A percentile compares a stretch with the other conserved stretches of the same genome.
phyloP scores from a whole-genome alignment of 257 asterid species.

The Solanum arcanum region DNA sequence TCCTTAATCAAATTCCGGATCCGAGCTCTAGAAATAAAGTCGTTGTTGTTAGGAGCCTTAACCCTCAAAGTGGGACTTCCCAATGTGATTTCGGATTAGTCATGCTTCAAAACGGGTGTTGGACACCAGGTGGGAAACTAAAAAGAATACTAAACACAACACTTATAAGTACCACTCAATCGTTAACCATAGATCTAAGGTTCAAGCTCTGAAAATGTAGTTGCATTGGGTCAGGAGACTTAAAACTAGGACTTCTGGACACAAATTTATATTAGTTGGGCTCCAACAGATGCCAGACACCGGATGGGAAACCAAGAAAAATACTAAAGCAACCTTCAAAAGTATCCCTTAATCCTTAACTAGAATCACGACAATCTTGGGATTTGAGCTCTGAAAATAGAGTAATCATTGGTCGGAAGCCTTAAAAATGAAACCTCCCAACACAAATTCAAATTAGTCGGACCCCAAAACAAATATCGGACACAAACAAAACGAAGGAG shows the following conservation, averaged over 20 bases:
- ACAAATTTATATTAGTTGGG: not conserved
- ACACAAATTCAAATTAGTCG: not conserved
- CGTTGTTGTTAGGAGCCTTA: not conserved
- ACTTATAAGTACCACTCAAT: not conserved
- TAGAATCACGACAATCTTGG: not conserved
- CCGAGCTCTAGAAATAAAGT: not conserved
- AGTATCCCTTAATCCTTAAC: not conserved
- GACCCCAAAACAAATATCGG: not conserved
- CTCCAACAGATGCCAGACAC: not conserved
- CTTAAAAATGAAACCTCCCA: not conserved
- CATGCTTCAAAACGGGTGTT: not conserved
- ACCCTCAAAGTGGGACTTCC: not conserved
- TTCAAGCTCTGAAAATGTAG: not conserved
- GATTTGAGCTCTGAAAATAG: not conserved
- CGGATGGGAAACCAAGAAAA: not conserved
- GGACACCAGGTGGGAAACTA: not conserved
- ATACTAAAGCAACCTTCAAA: not conserved
- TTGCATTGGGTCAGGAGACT: not conserved
- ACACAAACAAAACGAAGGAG: not conserved
- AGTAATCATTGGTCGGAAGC: not conserved
- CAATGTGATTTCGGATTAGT: not conserved
- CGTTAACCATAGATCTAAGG: not conserved
- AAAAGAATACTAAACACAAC: not conserved
- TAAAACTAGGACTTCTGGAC: not conserved
- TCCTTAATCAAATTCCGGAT: not conserved